phyloP scores from a whole-genome alignment of 2,329 filamentous ascomycete genomes.

The Xylariaceae sp. region DNA sequence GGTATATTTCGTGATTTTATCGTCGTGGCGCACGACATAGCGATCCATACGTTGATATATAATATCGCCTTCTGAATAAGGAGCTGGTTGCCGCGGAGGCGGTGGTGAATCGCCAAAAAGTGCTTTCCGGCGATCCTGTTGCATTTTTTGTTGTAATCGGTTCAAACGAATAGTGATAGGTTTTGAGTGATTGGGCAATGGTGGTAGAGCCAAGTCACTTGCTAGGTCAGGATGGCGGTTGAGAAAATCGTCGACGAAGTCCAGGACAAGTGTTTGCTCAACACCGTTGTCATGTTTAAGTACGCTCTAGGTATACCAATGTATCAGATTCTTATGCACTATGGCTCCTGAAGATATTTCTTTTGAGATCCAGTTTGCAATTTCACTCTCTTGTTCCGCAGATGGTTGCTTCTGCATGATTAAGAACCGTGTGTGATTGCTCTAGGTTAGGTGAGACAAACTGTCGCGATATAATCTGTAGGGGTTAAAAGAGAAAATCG shows the following conservation, averaged over 20 bases:
- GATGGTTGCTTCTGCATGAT: constrained; percentile 1
- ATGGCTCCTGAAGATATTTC: constrained; percentile 4
- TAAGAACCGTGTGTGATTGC: neutral
- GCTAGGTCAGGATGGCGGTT: constrained; percentile 2
- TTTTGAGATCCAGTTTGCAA: constrained; percentile 5
- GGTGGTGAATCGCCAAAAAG: constrained; percentile 9
- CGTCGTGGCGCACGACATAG: constrained; percentile 5
- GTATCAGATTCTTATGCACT: constrained; percentile 7
- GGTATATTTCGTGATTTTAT: constrained; percentile 9
- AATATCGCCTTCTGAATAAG: constrained; percentile 6
- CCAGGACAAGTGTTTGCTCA: constrained; percentile 1
- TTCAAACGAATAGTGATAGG: constrained; percentile 1
- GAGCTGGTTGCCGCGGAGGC: constrained; percentile 5
- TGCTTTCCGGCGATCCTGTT: constrained; percentile 2
- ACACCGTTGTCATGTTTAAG: constrained; percentile 3
- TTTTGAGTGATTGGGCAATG: constrained; percentile 1
- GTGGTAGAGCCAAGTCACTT: neutral
- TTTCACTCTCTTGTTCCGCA: constrained; percentile 3
- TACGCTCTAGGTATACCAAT: constrained; percentile 2
- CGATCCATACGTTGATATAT: constrained; percentile 1
- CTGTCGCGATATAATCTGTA: no score
- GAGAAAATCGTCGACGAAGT: constrained; percentile 3
- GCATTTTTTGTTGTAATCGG: constrained; percentile 4
- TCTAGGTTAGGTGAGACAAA: neutral
- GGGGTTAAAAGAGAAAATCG: no score